Base-by-base conservation (phyloP, 805 yeast genomes). In the Priceomyces castillae region DNA sequence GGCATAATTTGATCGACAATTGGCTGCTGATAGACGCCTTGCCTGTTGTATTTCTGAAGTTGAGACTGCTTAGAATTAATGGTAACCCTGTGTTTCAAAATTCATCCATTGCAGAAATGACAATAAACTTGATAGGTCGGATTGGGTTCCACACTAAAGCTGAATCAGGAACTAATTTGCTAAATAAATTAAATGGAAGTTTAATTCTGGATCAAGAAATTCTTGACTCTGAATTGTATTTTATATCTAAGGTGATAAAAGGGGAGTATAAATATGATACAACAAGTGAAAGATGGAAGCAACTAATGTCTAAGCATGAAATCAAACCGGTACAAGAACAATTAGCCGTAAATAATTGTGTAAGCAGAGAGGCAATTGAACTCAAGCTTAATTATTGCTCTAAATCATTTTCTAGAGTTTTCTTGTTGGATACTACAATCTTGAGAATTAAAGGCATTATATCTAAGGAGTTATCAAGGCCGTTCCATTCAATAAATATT, bases 141-240 rank as follows among this genome's bases (percentile, higher is more conserved):
- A 60, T 69, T 4, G 46, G 42, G 4, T 65, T 67, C 42, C 41
- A 41, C 12, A 11, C 35, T 1, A 23, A 30, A 4, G 7, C 17
- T n/a, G 23, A 9, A 1, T 16, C 30, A 38, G 10, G 19, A 11
- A 33, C 30, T 67, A 62, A 65, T 1, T 41, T 47, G 0, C 34
- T 84, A 1, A 31, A 37, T 1, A 63, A 60, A 18, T 61, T 89
- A 11, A 81, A 90, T 54, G 95, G 96, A 1, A 71, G 81, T 0
- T 40, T 30, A 0, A 62, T 87, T 7, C 55, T 65, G 2, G 43
- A 36, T 0, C 70, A 62, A 1, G 85, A 81, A 39, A 68, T 89
- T 14, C 50, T 46, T 4, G 85, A 82, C 49, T 84, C 86, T 1
- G 96, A 89, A 57, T 57, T 86, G 3, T 87, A 76, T 55, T 81